Percentiles rank a stretch among this genome's conserved stretches.
Evolutionary conservation across 768 basidiomycete genomes (phyloP).

Genomic region (Suillus hirtellus): DNA sequence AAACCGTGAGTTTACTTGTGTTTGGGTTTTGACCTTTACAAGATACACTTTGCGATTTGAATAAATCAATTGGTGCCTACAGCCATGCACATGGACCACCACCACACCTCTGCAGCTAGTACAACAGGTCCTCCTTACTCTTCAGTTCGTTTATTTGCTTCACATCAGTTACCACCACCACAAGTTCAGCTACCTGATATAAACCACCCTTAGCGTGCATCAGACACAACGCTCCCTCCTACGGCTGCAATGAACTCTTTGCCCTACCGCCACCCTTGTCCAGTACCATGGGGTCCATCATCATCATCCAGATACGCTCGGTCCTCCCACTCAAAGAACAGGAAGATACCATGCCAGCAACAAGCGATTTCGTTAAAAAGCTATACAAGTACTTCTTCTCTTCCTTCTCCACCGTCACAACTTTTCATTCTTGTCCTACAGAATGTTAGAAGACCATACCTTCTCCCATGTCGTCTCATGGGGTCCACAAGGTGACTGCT

Average conservation of each 20-base stretch:
- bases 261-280: constrained; percentile 28
- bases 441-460: constrained; percentile 84
- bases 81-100: constrained; percentile 11
- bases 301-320: constrained; percentile 22
- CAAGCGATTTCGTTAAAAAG: constrained; percentile 93
- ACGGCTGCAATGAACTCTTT: constrained; percentile 31
- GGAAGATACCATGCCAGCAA: constrained; percentile 83
- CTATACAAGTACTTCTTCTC: constrained; percentile 71
- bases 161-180: constrained; percentile 1
- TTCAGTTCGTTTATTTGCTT: constrained; percentile 1
- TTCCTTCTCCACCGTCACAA: background rate
- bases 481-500: constrained; percentile 83
- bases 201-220: constrained; percentile 11
- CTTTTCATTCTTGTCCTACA: constrained; percentile 28
- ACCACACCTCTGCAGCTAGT: background rate
- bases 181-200: constrained; percentile 15
- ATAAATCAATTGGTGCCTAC: constrained; percentile 20
- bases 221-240: constrained; percentile 7
- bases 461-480: constrained; percentile 78
- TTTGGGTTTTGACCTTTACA: constrained; percentile 21
- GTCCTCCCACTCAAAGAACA: constrained; percentile 34
- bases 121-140: constrained; percentile 4
- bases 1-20: constrained; percentile 25
- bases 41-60: constrained; percentile 14
- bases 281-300: constrained; percentile 25